Base-by-base conservation (phyloP, 2,329 filamentous ascomycete species). In the Trichoderma afroharzianum region DNA sequence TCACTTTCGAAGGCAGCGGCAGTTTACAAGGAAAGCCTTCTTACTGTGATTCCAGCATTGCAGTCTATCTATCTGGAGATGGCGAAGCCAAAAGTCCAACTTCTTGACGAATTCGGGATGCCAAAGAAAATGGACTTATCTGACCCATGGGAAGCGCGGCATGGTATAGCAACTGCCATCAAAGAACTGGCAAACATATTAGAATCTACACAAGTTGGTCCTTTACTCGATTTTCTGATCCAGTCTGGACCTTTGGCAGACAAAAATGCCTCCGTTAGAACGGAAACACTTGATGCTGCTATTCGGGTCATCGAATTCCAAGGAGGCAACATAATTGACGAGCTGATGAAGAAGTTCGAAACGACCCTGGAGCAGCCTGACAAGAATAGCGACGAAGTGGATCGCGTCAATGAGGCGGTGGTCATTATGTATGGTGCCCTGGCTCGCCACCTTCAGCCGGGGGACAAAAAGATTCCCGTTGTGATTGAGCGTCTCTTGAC, bases 391-490 rank as follows among this genome's bases (percentile, higher is more conserved):
- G 90, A 95, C 75, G 89, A 91, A 68, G 91, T 93, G 21, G 97
- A 99, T 81, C 89, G 94, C 72, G 92, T 98, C 74, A 98, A 98
- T 76, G 96, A 99, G 82, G 96, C 97, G 21, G 95, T 99, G 67
- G 95, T 99, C 76, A 96, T 99, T 76, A 92, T 99, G 80, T 99
- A 99, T 77, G 96, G 96, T 79, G 95, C 97, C 66, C 84, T 99
- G 47, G 96, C 95, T 57, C 90, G 93, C 66, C 96, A 99, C 84
- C 84, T 99, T 72, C 89, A 92, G 75, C 82, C 90, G 8, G 94
- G 94, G n/a, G 96, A 99, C 80, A 83, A 90, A 75, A 95, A 97
- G 77, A 89, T 98, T 63, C 94, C 95, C 1, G 90, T 92, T 71
- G 96, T 99, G 59, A 91, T 99, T 64, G 91, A 95, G 76, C 90